Evolutionary conservation across 306 rosid species (phyloP).

Genomic region (Prinsepia uniflora): DNA sequence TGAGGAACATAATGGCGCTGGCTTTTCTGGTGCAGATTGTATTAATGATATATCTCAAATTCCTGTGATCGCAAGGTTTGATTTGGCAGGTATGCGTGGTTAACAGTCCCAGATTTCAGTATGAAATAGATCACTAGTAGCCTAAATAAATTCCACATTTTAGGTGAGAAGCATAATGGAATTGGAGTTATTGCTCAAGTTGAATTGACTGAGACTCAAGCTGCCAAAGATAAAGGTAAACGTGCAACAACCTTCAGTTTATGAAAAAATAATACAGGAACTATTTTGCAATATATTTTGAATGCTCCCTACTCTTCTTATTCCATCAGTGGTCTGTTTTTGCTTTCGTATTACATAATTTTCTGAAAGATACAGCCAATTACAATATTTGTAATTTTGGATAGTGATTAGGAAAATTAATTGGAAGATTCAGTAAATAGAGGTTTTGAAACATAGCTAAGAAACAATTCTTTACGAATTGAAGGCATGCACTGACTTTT

Average conservation of each 20-base stretch:
- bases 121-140: not conserved
- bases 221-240: conserved; percentile 1
- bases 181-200: conserved; percentile 11
- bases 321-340: not conserved
- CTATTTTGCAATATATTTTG: not conserved
- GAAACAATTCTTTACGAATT: not conserved
- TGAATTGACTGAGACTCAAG: not conserved
- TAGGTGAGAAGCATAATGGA: conserved; percentile 4
- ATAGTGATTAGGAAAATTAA: not conserved
- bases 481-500: too few relatives aligned
- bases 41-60: not conserved
- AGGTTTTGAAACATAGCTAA: not conserved
- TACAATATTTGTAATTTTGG: not conserved
- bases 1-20: not conserved
- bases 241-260: not conserved
- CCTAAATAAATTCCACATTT: not conserved
- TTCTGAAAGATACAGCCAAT: not conserved
- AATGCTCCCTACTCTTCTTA: not conserved
- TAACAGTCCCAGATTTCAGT: not conserved
- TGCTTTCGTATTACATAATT: not conserved
- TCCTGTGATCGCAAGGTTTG: not conserved
- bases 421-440: not conserved
- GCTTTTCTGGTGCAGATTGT: not conserved
- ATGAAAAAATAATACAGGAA: not conserved
- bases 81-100: not conserved